Evolutionary conservation across 75 land plant genomes (phyloP), one percentile per base, ranked within the genome.

Genomic region (Selaginella tamariscina): DNA sequence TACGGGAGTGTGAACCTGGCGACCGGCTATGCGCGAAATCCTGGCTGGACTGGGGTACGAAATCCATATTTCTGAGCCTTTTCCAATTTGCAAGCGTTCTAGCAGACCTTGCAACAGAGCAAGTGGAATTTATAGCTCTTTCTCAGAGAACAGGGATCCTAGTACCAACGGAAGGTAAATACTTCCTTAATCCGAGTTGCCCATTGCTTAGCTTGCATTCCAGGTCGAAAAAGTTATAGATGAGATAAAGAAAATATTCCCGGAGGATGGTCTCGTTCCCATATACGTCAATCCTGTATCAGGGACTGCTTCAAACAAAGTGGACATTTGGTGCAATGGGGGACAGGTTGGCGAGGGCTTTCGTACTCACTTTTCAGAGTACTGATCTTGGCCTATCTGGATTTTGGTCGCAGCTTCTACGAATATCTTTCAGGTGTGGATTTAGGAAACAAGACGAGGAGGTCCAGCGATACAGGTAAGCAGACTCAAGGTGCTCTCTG

Each of bases 311-410:
- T 69, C 67, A 31, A 79, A 39, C 55, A 84, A 82, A 28, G 79
- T 95, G n/a, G 57, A 95, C 99, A 9, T 95, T 95, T 84, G 99
- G 99, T 72, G 99, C 96, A 11, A 95, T 95, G 99, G 99, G 99
- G 30, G 99, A 95, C 75, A 95, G 99, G 99, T 27, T 31, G 30
- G 15, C 39, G 11, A 39, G n/a, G n/a, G n/a, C n/a, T 15, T 39
- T 39, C 49, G 49, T 15, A 39, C 15, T 39, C 15, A 5, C 49
- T 39, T 39, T 5, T n/a, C n/a, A n/a, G n/a, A n/a, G n/a, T n/a
- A n/a, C n/a, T n/a, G n/a, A n/a, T n/a, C n/a, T n/a, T n/a, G n/a
- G n/a, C n/a, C n/a, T n/a, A n/a, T n/a, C n/a, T n/a, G n/a, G n/a
- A n/a, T n/a, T n/a, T n/a, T n/a, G n/a, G n/a, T n/a, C n/a, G n/a